A percentile compares a stretch with the other conserved stretches of the same genome.
Conservation (phyloP, 176 grass and related monocot genomes). For the Elaeis guineensis region DNA sequence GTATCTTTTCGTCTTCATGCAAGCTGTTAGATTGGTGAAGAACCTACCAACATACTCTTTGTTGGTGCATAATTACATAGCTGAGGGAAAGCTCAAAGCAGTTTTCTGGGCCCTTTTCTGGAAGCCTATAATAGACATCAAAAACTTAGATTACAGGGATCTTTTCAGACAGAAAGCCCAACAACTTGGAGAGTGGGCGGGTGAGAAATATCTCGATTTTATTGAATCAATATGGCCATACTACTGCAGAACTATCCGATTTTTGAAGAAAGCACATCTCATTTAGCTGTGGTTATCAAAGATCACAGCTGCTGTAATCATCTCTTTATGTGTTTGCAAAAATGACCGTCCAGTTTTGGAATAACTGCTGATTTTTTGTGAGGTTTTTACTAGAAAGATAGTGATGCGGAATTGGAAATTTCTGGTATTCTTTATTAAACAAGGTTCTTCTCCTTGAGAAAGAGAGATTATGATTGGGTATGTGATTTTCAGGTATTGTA, state of each 20-base stretch:
- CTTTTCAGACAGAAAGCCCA: not conserved
- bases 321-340: too few species aligned
- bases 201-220: constrained; percentile 16
- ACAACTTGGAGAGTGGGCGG: not conserved
- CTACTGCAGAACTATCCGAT: constrained; percentile 23
- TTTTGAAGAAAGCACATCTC: constrained; percentile 23
- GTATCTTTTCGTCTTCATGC: too few species aligned
- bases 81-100: constrained; percentile 9
- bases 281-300: constrained; percentile 4
- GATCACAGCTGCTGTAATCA: too few species aligned
- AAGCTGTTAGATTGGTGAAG: too few species aligned
- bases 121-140: constrained; percentile 13
- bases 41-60: constrained; percentile 15
- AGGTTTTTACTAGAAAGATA: too few species aligned
- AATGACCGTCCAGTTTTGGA: too few species aligned
- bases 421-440: too few species aligned
- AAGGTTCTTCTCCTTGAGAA: too few species aligned
- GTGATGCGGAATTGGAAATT: too few species aligned
- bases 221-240: constrained; percentile 26
- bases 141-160: constrained; percentile 15
- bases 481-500: too few species aligned
- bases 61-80: constrained; percentile 4
- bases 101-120: not conserved
- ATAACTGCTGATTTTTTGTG: too few species aligned
- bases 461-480: too few species aligned